Evolutionary conservation across 352 stramenopile species (phyloP).

Genomic region (Thalassiosira allenii): DNA sequence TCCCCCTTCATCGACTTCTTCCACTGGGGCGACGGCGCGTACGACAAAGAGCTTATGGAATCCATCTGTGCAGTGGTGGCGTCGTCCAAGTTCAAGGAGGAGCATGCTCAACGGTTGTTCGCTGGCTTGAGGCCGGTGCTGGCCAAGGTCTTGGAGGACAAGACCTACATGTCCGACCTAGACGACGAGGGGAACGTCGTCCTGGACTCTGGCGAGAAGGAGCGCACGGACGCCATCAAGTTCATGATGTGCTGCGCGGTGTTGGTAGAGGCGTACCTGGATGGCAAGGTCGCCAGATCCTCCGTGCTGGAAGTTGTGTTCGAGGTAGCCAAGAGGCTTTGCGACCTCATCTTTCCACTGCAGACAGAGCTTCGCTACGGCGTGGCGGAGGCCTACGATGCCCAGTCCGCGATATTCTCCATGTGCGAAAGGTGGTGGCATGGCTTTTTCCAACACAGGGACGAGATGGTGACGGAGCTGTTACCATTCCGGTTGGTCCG

Average conservation of each 20-base stretch:
- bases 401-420: constrained; percentile 62
- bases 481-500: constrained; percentile 73
- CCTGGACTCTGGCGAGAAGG: constrained; percentile 22
- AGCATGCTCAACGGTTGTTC: constrained; percentile 66
- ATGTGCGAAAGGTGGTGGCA: constrained; percentile 81
- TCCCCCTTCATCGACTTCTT: constrained; percentile 41
- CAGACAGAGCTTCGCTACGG: constrained; percentile 22
- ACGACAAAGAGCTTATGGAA: constrained; percentile 14
- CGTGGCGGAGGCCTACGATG: constrained; percentile 29
- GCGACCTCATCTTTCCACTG: constrained; percentile 68
- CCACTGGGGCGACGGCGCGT: neutral
- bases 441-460: constrained; percentile 60
- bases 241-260: constrained; percentile 64
- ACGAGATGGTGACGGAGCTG: constrained; percentile 70
- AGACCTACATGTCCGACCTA: constrained; percentile 56
- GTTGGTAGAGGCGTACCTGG: constrained; percentile 58
- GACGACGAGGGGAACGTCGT: constrained; percentile 21
- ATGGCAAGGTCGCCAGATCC: constrained; percentile 32
- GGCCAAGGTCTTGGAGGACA: constrained; percentile 47
- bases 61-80: constrained; percentile 21
- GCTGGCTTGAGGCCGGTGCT: constrained; percentile 43
- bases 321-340: constrained; percentile 61
- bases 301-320: constrained; percentile 66
- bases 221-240: constrained; percentile 41
- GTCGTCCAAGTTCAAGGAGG: constrained; percentile 42